These are phyloP conservation scores for Parafenestella ontariensis DNA, from an alignment of 2,329 filamentous ascomycete species.

Conservation along the genomic window DNA sequence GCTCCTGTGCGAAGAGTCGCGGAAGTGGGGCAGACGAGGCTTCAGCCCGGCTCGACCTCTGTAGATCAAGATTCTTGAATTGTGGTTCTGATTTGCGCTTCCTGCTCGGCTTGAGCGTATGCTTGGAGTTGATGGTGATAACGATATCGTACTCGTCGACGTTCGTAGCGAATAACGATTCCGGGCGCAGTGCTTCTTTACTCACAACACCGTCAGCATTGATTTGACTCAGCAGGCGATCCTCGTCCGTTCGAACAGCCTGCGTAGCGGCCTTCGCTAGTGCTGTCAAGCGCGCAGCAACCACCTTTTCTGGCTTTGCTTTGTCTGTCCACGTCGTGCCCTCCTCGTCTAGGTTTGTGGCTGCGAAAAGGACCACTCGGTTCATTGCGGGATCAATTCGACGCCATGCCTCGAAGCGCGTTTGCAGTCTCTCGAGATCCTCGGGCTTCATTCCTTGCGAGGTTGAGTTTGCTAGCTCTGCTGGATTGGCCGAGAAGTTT, in stretches of 20 bases:
- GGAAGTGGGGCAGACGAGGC: conserved; percentile 65
- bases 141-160: conserved; percentile 84
- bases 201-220: conserved; percentile 9
- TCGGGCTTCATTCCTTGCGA: conserved; percentile 60
- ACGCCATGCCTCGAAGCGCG: conserved; percentile 82
- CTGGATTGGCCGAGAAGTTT: conserved; percentile 25
- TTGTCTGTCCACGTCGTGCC: conserved; percentile 82
- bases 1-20: conserved; percentile 69
- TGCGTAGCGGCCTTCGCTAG: conserved; percentile 75
- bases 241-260: conserved; percentile 58
- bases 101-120: conserved; percentile 44
- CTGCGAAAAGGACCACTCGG: conserved; percentile 78
- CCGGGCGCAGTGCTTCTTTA: conserved; percentile 48
- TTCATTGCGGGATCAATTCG: conserved; percentile 90
- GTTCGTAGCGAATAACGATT: conserved; percentile 74
- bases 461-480: conserved; percentile 24
- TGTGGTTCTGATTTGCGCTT: conserved; percentile 52
- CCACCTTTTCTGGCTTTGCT: conserved; percentile 75
- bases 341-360: conserved; percentile 77
- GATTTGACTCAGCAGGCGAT: conserved; percentile 52
- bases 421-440: conserved; percentile 69
- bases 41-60: conserved; percentile 39
- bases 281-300: conserved; percentile 81
- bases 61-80: conserved; percentile 82
- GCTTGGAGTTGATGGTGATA: conserved; percentile 71